Evolutionary conservation across 495 filamentous ascomycete species (phyloP).

Genomic region (Daldinia concentrica): DNA sequence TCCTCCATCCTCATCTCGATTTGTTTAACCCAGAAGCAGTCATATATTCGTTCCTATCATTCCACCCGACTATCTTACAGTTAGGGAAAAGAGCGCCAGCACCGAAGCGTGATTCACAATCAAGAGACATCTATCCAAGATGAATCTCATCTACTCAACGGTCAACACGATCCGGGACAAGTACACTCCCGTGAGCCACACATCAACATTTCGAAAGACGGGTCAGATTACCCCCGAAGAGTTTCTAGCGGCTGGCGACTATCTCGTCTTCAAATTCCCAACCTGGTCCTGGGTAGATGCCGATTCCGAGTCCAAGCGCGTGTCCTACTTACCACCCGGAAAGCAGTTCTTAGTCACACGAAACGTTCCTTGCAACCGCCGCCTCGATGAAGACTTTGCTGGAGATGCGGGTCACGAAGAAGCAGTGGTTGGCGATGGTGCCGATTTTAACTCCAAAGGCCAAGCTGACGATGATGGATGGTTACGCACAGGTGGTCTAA

Average conservation of each 20-base stretch:
- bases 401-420: constrained; percentile 87
- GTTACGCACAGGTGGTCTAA: constrained; percentile 83
- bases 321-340: constrained; percentile 80
- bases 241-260: constrained; percentile 95
- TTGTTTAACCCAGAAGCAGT: neutral
- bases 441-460: constrained; percentile 64
- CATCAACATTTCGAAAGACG: constrained; percentile 89
- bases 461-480: constrained; percentile 79
- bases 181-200: constrained; percentile 86
- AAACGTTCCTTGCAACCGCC: constrained; percentile 89
- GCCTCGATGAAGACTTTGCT: constrained; percentile 92
- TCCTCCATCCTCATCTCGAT: neutral
- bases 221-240: constrained; percentile 98
- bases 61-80: neutral
- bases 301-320: constrained; percentile 77
- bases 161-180: constrained; percentile 87
- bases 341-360: constrained; percentile 98
- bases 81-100: neutral
- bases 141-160: constrained; percentile 77
- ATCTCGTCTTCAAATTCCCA: constrained; percentile 98
- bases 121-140: constrained; percentile 37
- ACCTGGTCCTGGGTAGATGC: constrained; percentile 98
- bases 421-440: constrained; percentile 80
- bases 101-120: neutral
- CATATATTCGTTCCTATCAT: neutral